Evolutionary conservation across 768 basidiomycete genomes (phyloP), one percentile per base, ranked within the genome.

Genomic region (Cubamyces lactineus): DNA sequence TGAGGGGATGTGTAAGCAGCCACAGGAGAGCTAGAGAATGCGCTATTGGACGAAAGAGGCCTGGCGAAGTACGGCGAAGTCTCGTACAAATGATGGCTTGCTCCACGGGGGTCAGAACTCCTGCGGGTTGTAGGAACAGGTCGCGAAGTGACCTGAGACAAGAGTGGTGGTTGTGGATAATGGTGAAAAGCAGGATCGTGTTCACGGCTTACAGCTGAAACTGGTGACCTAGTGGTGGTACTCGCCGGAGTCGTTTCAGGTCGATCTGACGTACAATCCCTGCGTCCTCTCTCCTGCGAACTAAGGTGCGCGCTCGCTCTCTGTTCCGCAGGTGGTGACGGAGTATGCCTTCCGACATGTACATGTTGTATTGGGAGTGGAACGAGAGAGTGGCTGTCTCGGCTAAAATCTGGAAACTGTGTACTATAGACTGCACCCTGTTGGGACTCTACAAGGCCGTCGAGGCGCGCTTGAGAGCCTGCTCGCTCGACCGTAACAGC

Each of bases 281-380:
- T 39, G 42, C 52, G 46, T 12, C 60, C 62, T 49, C 30, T 51
- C 40, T 56, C 34, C 34, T 5, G 38, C 38, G 6, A 24, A 28
- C 23, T 34, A 48, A 13, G 21, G 41, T 60, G 41, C 16, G 46
- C 43, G 48, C 51, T 42, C 13, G 48, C 34, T 4, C 41, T 38
- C 17, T 59, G 49, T 13, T 38, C 28, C 15, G 50, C 21, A 41
- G 71, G 70, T 38, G 26, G 42, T 12, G 72, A 70, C 5, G 72
- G 69, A 0, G 71, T 70, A 39, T 66, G 65, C 19, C 66, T 69
- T 15, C 65, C 57, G 42, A 59, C 40, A 24, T 60, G 49, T 15
- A 55, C 51, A 28, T 65, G 54, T 50, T 70, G 72, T 15, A 69
- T 61, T 26, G 69, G 61, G 41, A 66, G 52, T 8, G 69, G 64